phyloP scores from a whole-genome alignment of 1,284 basidiomycete genomes.

The Sanghuangporus sanghuang region DNA sequence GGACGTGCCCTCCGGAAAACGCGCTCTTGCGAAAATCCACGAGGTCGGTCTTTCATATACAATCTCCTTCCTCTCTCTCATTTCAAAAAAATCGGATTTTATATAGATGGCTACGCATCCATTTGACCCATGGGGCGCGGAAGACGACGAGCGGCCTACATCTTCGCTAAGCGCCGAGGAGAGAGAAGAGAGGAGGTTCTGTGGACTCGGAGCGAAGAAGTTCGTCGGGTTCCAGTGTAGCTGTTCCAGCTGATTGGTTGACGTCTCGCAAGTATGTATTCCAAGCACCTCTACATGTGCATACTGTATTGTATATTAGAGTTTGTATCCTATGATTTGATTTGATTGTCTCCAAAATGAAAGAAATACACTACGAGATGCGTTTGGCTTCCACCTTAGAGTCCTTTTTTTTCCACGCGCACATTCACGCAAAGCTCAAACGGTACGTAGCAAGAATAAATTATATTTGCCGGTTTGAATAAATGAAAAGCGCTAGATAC shows the following conservation, averaged over 20 bases:
- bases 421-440: too few species aligned
- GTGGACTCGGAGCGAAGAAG: constrained; percentile 67
- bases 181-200: constrained; percentile 70
- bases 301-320: too few species aligned
- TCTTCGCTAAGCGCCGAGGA: constrained; percentile 50
- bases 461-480: too few species aligned
- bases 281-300: too few species aligned
- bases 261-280: background rate
- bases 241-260: constrained; percentile 68
- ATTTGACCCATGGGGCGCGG: constrained; percentile 77
- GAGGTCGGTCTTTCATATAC: constrained; percentile 41
- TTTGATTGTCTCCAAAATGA: background rate
- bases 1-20: constrained; percentile 52
- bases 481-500: too few species aligned
- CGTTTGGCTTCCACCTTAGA: too few species aligned
- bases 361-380: too few species aligned
- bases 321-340: background rate
- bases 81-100: constrained; percentile 52
- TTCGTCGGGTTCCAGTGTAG: constrained; percentile 92
- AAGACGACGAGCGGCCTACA: constrained; percentile 36
- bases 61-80: constrained; percentile 11
- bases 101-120: constrained; percentile 75
- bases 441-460: too few species aligned
- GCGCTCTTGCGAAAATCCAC: constrained; percentile 69
- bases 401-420: too few species aligned